These are phyloP conservation scores for Osmozyma mogii DNA, from an alignment of 805 yeast genomes.

Conservation along the genomic window DNA sequence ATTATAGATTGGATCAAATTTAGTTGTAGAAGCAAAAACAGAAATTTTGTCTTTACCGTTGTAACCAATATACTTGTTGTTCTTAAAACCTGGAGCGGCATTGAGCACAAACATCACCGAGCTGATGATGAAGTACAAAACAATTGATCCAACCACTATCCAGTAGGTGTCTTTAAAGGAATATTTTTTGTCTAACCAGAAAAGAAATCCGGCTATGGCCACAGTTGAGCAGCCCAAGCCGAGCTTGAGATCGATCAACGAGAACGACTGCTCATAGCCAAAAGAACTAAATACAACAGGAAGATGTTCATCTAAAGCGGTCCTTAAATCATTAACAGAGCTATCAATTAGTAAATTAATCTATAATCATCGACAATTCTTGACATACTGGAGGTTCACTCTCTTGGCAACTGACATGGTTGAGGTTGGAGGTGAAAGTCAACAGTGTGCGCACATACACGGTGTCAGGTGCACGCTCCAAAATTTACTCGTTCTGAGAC, in stretches of 20 bases:
- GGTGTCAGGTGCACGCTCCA: neutral
- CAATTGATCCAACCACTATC: conserved; percentile 28
- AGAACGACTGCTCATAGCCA: conserved; percentile 43
- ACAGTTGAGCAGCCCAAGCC: conserved; percentile 44
- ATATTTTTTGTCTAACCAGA: conserved; percentile 40
- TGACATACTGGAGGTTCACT: no score
- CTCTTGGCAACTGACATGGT: no score
- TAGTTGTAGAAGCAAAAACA: conserved; percentile 34
- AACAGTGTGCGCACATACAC: neutral
- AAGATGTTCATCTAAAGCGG: conserved; percentile 43
- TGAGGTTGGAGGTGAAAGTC: neutral
- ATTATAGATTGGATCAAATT: conserved; percentile 39
- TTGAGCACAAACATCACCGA: conserved; percentile 26
- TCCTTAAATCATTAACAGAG: conserved; percentile 41
- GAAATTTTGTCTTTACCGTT: conserved; percentile 26
- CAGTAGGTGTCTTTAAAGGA: conserved; percentile 33
- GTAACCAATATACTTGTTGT: conserved; percentile 40
- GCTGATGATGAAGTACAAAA: conserved; percentile 30
- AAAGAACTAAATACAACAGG: conserved; percentile 32
- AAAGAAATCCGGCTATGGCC: conserved; percentile 37
- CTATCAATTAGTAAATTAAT: conserved; percentile 15
- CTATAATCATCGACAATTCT: no score
- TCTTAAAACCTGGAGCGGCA: conserved; percentile 27
- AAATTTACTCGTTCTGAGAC: no score
- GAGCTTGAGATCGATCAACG: conserved; percentile 37